Evolutionary conservation across 805 yeast genomes (phyloP), one percentile per base, ranked within the genome.

Genomic region (Metschnikowia anglica): DNA sequence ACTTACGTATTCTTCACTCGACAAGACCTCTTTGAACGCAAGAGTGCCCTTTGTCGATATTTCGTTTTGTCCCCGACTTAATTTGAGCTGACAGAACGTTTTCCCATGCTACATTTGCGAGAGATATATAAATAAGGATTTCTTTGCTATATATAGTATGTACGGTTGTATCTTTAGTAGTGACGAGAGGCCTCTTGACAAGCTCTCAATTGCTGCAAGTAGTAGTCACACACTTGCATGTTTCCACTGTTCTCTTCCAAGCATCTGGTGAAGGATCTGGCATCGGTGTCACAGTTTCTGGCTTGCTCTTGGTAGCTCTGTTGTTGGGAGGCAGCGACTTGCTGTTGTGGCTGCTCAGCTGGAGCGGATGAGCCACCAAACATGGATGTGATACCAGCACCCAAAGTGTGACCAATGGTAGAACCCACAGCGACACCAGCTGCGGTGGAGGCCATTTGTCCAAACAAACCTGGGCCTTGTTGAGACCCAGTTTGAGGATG

Each of bases 381-480:
- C 78, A 93, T 69, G 38, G 88, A 77, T 38, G 96, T 82, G 57
- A 93, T 72, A 59, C 98, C 98, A 49, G 95, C 95, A 71, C 97
- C 97, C 46, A 91, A 55, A 30, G 97, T 88, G 76, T 93, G 99
- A 49, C 99, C 99, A 42, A 91, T 83, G 48, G 98, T 84, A 39
- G 97, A 88, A 59, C 99, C 99, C 44, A 93, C 97, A 41, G 98
- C 99, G 34, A 93, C 99, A 82, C 99, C 99, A 37, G 98, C 99
- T 43, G 99, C 99, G 37, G 99, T 93, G 36, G 95, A 76, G 29
- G 98, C 98, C 99, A 93, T 93, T 72, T 93, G 95, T 47, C 91
- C 86, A 59, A 91, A 90, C 63, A 91, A 58, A 58, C 98, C 97
- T 36, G 97, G 97, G 18, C 73, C 69, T 50, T 73, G 77, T 47